Evolutionary conservation across 306 rosid species (phyloP).

Genomic region (Trifolium repens): DNA sequence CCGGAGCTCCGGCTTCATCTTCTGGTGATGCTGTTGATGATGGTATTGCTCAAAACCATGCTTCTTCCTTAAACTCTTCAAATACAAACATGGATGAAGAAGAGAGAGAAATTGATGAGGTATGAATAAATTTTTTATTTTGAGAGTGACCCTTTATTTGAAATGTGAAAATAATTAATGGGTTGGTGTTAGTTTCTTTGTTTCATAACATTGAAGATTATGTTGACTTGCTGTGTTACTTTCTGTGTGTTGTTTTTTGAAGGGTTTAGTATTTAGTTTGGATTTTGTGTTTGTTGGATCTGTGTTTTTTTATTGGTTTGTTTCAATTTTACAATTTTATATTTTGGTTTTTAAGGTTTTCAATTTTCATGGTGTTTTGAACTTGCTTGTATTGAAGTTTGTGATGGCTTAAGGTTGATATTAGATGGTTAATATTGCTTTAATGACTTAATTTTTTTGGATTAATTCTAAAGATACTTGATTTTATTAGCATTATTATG

Average conservation of each 20-base stretch:
- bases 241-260: constrained; percentile 6
- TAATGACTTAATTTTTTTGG: not conserved
- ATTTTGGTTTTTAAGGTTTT: not conserved
- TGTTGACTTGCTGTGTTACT: constrained; percentile 39
- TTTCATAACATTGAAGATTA: constrained; percentile 18
- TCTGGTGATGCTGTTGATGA: constrained; percentile 34
- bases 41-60: constrained; percentile 3
- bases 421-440: not conserved
- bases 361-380: constrained; percentile 7
- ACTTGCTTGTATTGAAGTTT: constrained; percentile 6
- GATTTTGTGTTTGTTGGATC: constrained; percentile 28
- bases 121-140: constrained; percentile 31
- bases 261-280: constrained; percentile 30
- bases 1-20: constrained; percentile 25
- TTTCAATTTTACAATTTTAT: constrained; percentile 9
- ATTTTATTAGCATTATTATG: not conserved
- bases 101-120: constrained; percentile 43
- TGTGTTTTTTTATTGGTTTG: constrained; percentile 23
- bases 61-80: constrained; percentile 33
- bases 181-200: constrained; percentile 33
- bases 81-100: constrained; percentile 45
- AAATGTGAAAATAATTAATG: constrained; percentile 14
- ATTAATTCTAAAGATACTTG: constrained; percentile 8
- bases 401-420: not conserved
- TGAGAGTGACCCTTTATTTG: constrained; percentile 31